Base-by-base conservation (phyloP, 2,329 filamentous ascomycete genomes). In the Alternaria rosae region DNA sequence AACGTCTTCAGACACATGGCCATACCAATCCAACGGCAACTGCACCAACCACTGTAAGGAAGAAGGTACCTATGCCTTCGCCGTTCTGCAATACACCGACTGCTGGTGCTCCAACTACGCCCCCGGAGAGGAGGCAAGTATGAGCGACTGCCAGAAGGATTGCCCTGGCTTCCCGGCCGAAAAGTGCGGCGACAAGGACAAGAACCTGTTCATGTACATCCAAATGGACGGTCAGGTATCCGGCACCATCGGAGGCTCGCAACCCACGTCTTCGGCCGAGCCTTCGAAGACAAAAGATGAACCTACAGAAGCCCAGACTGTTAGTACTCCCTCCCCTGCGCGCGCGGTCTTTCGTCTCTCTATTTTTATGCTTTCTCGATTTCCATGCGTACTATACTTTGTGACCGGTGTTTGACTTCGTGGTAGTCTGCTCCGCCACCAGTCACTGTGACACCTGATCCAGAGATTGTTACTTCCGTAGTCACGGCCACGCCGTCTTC, bases 91-190 rank as follows among this genome's bases (percentile, higher is more conserved):
- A 69, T 84, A 79, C 15, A 82, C 87, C 30, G 78, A 84, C 54
- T 94, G 92, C 75, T 94, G 91, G 91, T 94, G 92, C 76, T 89
- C 90, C 38, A 85, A 93, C 75, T 89, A 89, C 70, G 83, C 84
- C 3, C 92, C 92, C 9, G 75, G 74, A 20, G 69, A 78, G 6
- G 78, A 81, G 61, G 55, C 70, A n/a, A 68, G 76, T 59, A 68
- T 76, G 21, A 67, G 69, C 65, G 81, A 82, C 52, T 94, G 92
- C 79, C 78, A 84, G 66, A 76, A 76, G 0, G 53, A 78, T 15
- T 94, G 92, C 69, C 90, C 91, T 9, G 92, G 91, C n/a, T 94
- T 85, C 73, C 87, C 87, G 0, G 32, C 54, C 1, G 90, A 94
- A 65, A 78, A 82, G 11, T 94, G 92, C 71, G 92, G 92, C 62